Percentiles rank a stretch among this genome's conserved stretches.
Evolutionary conservation across 768 basidiomycete genomes (phyloP).

Genomic region (Boletus sp.): DNA sequence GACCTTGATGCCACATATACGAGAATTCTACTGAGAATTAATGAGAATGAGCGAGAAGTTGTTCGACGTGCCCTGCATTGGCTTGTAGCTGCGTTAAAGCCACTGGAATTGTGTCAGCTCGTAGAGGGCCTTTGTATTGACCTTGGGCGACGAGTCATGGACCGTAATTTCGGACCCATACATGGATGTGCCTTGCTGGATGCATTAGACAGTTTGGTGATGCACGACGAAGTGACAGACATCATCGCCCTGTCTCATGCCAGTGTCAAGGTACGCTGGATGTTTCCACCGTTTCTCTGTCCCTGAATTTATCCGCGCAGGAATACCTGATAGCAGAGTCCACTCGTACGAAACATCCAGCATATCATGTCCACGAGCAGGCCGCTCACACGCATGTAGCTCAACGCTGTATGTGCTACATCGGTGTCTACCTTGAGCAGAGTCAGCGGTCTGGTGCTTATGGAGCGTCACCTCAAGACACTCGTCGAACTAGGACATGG

Average conservation of each 20-base stretch:
- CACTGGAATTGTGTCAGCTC: constrained; percentile 5
- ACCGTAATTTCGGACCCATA: background rate
- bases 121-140: constrained; percentile 9
- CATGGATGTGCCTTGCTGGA: background rate
- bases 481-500: no score
- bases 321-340: background rate
- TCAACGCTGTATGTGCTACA: background rate
- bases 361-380: background rate
- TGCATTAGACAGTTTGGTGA: background rate
- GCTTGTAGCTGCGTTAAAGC: constrained; percentile 9
- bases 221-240: background rate
- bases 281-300: background rate
- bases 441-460: background rate
- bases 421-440: background rate
- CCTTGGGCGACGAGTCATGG: background rate
- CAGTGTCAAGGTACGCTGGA: background rate
- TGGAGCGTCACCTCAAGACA: background rate
- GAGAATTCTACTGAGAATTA: background rate
- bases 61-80: constrained; percentile 1
- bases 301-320: background rate
- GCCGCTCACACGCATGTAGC: background rate
- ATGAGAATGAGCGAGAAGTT: background rate
- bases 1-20: constrained; percentile 8
- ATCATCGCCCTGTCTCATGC: background rate
- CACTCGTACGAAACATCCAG: background rate